phyloP scores from a whole-genome alignment of 345 rosid genomes.

The Dovyalis caffra region DNA sequence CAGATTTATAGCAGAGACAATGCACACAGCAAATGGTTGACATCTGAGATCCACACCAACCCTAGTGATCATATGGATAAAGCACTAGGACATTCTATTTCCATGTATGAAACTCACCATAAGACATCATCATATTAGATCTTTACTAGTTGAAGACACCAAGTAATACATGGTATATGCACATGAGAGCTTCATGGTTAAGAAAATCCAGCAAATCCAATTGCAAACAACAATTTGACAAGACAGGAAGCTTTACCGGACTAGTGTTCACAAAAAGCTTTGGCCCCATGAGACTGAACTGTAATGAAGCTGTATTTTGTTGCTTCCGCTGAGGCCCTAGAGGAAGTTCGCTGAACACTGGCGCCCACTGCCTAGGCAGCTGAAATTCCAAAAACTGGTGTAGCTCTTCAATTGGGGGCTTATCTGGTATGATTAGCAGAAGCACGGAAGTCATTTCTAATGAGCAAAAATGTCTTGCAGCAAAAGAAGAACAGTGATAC shows the following conservation, averaged over 20 bases:
- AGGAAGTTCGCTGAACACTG: conserved; percentile 93
- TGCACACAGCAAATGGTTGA: neutral
- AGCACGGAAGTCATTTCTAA: neutral
- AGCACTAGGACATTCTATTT: neutral
- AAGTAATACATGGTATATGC: neutral
- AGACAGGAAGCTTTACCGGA: conserved; percentile 47
- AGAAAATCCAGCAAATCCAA: neutral
- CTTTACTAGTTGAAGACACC: too few species aligned
- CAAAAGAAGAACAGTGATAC: neutral
- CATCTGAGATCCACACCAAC: neutral
- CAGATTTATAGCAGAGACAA: neutral
- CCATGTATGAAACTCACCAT: too few species aligned
- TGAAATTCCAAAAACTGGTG: conserved; percentile 97
- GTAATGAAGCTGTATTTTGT: conserved; percentile 63
- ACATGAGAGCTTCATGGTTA: neutral
- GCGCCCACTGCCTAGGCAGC: conserved; percentile 97
- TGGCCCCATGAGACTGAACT: conserved; percentile 89
- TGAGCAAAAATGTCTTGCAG: neutral
- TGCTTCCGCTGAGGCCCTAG: conserved; percentile 91
- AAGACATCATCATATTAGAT: too few species aligned
- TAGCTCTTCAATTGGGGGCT: conserved; percentile 88
- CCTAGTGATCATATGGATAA: neutral
- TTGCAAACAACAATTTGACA: neutral
- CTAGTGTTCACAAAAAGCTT: conserved; percentile 81
- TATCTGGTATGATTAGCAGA: conserved; percentile 51